These are phyloP conservation scores for Simplicillium sp. DNA, from an alignment of 2,329 filamentous ascomycete genomes.

Conservation along the genomic window DNA sequence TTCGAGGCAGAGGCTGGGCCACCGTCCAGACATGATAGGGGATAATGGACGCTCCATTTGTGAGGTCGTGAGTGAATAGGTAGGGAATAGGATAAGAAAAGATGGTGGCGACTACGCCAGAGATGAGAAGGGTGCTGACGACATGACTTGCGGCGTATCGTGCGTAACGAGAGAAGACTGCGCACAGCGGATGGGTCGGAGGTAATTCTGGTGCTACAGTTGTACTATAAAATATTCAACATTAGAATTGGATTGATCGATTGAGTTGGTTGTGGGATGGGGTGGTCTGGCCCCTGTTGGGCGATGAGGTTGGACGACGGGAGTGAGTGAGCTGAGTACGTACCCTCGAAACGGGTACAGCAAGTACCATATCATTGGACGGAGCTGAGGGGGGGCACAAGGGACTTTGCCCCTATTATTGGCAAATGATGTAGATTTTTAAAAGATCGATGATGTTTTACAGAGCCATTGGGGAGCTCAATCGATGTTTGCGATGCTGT, in stretches of 20 bases:
- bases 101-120: conserved; percentile 59
- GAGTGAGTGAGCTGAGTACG: conserved; percentile 21
- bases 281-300: not conserved
- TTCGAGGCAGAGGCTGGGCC: conserved; percentile 51
- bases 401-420: too few species aligned
- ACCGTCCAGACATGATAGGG: conserved; percentile 78
- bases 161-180: conserved; percentile 58
- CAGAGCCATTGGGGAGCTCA: too few species aligned
- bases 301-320: conserved; percentile 3
- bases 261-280: not conserved
- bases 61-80: conserved; percentile 62
- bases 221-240: conserved; percentile 39
- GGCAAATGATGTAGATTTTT: too few species aligned
- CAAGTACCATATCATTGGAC: conserved; percentile 64
- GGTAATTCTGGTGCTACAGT: conserved; percentile 61
- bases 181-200: conserved; percentile 55
- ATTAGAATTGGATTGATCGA: conserved; percentile 8
- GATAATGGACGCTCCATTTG: conserved; percentile 60
- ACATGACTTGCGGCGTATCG: conserved; percentile 64
- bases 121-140: conserved; percentile 62
- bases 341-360: conserved; percentile 70
- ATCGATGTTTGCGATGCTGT: too few species aligned
- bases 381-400: too few species aligned
- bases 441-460: too few species aligned
- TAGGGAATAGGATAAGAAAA: conserved; percentile 69